phyloP scores from a whole-genome alignment of 768 basidiomycete genomes.

The Ramaria sp. region DNA sequence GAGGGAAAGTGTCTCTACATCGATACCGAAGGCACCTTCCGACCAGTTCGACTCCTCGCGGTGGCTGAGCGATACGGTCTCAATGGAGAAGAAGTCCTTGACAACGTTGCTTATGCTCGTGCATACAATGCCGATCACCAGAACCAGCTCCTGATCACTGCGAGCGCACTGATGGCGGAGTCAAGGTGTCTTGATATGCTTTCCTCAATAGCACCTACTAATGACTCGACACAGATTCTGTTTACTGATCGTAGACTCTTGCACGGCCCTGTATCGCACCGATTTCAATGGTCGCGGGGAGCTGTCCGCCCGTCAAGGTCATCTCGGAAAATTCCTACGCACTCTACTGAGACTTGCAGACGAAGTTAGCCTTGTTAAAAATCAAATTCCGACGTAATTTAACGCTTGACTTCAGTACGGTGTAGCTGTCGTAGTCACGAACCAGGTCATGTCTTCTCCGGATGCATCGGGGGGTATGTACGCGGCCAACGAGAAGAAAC shows the following conservation, averaged over 20 bases:
- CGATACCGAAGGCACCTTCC: conserved; percentile 98
- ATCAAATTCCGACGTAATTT: neutral
- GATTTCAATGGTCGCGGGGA: conserved; percentile 96
- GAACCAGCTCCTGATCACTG: conserved; percentile 75
- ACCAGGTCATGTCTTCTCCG: conserved; percentile 99
- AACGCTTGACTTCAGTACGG: conserved; percentile 57
- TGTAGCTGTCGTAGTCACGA: conserved; percentile 93
- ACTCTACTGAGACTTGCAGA: conserved; percentile 91
- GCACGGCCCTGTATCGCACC: conserved; percentile 89
- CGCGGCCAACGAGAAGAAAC: conserved; percentile 90
- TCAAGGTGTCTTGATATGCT: conserved; percentile 51
- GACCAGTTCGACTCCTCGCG: conserved; percentile 87
- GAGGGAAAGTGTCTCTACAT: conserved; percentile 99
- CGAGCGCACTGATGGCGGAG: conserved; percentile 98
- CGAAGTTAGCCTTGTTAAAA: conserved; percentile 49
- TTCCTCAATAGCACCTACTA: neutral
- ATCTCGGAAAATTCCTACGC: conserved; percentile 90
- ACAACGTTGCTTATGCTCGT: conserved; percentile 96
- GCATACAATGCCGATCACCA: conserved; percentile 99
- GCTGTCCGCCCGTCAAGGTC: conserved; percentile 87
- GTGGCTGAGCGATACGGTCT: conserved; percentile 95
- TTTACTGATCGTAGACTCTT: conserved; percentile 91
- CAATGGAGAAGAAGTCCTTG: conserved; percentile 94
- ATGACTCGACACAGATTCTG: conserved; percentile 59
- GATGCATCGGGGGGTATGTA: conserved; percentile 88